A percentile compares a stretch with the other conserved stretches of the same genome.
These are phyloP conservation scores for Infundibulicybe gibba DNA, from an alignment of 768 basidiomycete species.

Conservation along the genomic window DNA sequence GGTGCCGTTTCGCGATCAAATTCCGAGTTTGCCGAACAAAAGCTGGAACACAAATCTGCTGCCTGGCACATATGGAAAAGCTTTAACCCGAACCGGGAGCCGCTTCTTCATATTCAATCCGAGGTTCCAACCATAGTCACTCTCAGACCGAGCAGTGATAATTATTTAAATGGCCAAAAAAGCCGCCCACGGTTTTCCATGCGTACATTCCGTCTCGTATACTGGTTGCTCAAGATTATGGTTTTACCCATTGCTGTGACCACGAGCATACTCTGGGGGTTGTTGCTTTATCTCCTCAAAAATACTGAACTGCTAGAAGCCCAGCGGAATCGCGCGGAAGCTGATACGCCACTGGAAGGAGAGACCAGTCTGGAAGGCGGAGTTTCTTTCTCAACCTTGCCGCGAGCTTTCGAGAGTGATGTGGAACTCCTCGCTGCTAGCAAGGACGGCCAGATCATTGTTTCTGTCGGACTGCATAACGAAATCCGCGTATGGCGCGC, in stretches of 20 bases:
- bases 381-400: constrained; percentile 64
- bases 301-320: constrained; percentile 89
- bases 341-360: constrained; percentile 26
- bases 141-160: constrained; percentile 41
- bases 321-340: constrained; percentile 60
- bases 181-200: constrained; percentile 39
- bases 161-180: constrained; percentile 14
- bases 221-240: constrained; percentile 83
- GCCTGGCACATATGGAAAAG: constrained; percentile 74
- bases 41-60: constrained; percentile 29
- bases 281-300: constrained; percentile 85
- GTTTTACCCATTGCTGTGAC: constrained; percentile 82
- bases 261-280: constrained; percentile 64
- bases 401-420: constrained; percentile 80
- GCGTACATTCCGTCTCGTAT: constrained; percentile 49
- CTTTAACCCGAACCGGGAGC: constrained; percentile 65
- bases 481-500: constrained; percentile 70
- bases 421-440: constrained; percentile 78
- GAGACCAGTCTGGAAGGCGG: constrained; percentile 35
- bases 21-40: constrained; percentile 16
- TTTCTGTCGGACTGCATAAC: constrained; percentile 75
- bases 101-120: constrained; percentile 72
- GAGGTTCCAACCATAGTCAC: constrained; percentile 79
- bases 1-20: constrained; percentile 29
- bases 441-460: constrained; percentile 58